Evolutionary conservation across 1,284 basidiomycete species (phyloP).

Genomic region (Ceratobasidium sp.): DNA sequence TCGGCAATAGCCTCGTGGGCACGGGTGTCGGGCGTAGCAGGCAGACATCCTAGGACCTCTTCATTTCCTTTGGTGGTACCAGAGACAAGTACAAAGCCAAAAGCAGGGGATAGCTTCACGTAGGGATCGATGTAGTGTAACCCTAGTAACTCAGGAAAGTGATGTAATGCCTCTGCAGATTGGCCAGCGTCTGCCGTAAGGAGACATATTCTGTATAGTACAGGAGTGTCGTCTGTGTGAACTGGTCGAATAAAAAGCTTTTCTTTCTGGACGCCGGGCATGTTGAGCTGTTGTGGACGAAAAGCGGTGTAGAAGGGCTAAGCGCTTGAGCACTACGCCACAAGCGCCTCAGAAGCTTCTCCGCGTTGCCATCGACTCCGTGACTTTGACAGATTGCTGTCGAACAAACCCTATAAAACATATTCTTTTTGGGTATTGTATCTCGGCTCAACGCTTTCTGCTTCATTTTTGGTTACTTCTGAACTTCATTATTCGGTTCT

Average conservation of each 20-base stretch:
- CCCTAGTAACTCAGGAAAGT: constrained; percentile 70
- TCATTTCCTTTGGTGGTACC: constrained; percentile 44
- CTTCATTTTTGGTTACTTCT: too few species aligned
- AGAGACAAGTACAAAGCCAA: constrained; percentile 70
- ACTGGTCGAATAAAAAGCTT: constrained; percentile 62
- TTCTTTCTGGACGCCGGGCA: neutral
- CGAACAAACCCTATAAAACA: too few species aligned
- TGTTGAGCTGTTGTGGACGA: neutral
- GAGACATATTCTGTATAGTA: constrained; percentile 75
- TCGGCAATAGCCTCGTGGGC: constrained; percentile 63
- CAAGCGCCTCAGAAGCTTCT: too few species aligned
- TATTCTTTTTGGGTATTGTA: too few species aligned
- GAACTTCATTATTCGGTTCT: constrained; percentile 45
- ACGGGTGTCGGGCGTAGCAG: constrained; percentile 69
- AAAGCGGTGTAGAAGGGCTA: too few species aligned
- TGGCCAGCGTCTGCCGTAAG: constrained; percentile 75
- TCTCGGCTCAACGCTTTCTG: too few species aligned
- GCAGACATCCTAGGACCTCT: constrained; percentile 68
- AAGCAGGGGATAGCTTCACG: constrained; percentile 70
- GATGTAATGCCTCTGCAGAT: constrained; percentile 70
- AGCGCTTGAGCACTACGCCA: too few species aligned
- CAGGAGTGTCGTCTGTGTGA: constrained; percentile 63
- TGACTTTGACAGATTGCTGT: too few species aligned
- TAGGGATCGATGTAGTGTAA: constrained; percentile 78
- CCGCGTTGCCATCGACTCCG: too few species aligned